Evolutionary conservation across 1,284 basidiomycete species (phyloP).

Genomic region (Cryptococcus depauperatus): DNA sequence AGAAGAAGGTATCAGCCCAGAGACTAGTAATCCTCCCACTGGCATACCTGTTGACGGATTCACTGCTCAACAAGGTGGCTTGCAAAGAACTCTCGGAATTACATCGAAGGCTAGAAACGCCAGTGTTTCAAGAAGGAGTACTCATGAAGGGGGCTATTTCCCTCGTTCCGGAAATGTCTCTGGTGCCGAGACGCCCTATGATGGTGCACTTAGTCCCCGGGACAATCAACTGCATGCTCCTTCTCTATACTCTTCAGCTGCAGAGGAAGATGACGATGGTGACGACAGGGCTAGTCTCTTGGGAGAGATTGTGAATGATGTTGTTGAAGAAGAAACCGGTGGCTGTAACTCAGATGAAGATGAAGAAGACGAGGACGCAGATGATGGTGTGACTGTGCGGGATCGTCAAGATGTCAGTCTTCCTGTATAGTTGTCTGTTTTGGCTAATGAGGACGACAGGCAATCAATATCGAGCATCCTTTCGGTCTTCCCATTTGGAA

Average conservation of each 20-base stretch:
- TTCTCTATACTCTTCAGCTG: conserved; percentile 21
- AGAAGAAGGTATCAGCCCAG: conserved; percentile 16
- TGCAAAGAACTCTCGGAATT: conserved; percentile 1
- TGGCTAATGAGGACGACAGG: conserved; percentile 31
- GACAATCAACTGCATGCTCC: conserved; percentile 18
- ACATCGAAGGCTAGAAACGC: conserved; percentile 17
- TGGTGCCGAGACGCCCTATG: conserved; percentile 20
- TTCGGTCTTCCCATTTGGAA: conserved; percentile 99
- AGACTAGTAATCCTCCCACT: conserved; percentile 14
- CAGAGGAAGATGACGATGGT: conserved; percentile 28
- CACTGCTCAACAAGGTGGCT: conserved; percentile 15
- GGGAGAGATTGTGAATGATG: conserved; percentile 28
- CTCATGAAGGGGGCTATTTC: conserved; percentile 19
- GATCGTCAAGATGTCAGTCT: conserved; percentile 80
- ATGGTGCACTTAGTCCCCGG: conserved; percentile 19
- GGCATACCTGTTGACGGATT: conserved; percentile 15
- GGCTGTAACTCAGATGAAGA: conserved; percentile 19
- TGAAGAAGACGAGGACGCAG: conserved; percentile 28
- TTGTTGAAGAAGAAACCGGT: conserved; percentile 23
- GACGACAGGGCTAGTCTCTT: conserved; percentile 16
- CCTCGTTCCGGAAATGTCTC: conserved; percentile 18
- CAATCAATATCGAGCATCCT: conserved; percentile 96
- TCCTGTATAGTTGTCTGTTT: neutral
- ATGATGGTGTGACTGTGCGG: conserved; percentile 83
- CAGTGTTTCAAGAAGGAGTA: conserved; percentile 9